Evolutionary conservation across 2,329 filamentous ascomycete genomes (phyloP).

Genomic region (Calonectria henricotiae): DNA sequence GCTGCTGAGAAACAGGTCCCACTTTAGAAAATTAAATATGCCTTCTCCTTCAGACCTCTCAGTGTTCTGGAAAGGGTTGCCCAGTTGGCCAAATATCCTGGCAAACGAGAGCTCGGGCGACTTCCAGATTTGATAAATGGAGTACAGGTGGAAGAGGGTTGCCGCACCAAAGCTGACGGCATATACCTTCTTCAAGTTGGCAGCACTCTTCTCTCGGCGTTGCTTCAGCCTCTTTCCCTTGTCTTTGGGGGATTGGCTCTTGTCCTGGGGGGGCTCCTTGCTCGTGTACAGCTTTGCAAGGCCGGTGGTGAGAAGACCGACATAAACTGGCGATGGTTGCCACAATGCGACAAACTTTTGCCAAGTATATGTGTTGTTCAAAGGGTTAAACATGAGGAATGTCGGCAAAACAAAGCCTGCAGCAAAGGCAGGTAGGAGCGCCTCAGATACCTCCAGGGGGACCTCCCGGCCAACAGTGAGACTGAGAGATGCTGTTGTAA

Average conservation of each 20-base stretch:
- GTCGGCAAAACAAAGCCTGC: slow-evolving; percentile 10
- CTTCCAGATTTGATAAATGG: slow-evolving; percentile 15
- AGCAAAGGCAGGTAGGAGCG: neutral
- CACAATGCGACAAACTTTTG: neutral
- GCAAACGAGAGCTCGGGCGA: neutral
- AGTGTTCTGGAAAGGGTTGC: neutral
- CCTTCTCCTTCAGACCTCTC: neutral
- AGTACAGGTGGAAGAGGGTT: slow-evolving; percentile 1
- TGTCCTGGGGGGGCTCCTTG: neutral
- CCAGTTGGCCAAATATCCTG: slow-evolving; percentile 9
- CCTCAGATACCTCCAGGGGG: slow-evolving; percentile 2
- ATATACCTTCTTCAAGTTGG: neutral
- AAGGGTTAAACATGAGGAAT: slow-evolving; percentile 6
- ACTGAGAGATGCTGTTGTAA: neutral
- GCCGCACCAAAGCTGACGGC: neutral
- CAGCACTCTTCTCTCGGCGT: neutral
- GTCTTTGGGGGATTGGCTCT: too few relatives aligned
- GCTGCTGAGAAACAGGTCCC: slow-evolving; percentile 9
- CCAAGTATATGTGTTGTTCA: neutral
- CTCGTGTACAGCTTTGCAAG: neutral
- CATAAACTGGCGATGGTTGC: slow-evolving; percentile 1
- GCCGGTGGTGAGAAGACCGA: neutral
- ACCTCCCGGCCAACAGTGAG: neutral
- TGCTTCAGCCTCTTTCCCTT: neutral
- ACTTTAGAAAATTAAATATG: slow-evolving; percentile 6